Evolutionary conservation across 345 rosid genomes (phyloP).

Genomic region (Salix exigua): DNA sequence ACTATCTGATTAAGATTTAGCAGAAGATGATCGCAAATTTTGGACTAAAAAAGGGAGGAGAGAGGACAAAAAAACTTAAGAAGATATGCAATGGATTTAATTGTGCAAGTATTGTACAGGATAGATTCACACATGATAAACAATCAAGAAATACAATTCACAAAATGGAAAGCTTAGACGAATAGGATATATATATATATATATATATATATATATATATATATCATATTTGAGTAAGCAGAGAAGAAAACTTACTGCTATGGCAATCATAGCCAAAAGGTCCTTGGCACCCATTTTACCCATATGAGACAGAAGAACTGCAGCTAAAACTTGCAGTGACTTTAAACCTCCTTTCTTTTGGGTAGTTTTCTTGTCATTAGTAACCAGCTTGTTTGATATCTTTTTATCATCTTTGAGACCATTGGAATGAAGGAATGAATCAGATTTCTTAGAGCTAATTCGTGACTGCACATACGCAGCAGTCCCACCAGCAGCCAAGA

Average conservation of each 20-base stretch:
- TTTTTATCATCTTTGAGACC: slow-evolving; percentile 47
- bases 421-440: slow-evolving; percentile 41
- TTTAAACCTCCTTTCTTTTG: slow-evolving; percentile 66
- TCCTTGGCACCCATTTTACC: slow-evolving; percentile 84
- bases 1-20: background rate
- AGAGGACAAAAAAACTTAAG: background rate
- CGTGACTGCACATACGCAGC: slow-evolving; percentile 71
- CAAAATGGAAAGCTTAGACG: background rate
- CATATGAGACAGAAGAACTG: slow-evolving; percentile 75
- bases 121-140: background rate
- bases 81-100: background rate
- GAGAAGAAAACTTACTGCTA: slow-evolving; percentile 55
- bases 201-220: no score
- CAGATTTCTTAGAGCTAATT: slow-evolving; percentile 31
- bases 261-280: slow-evolving; percentile 67
- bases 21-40: background rate
- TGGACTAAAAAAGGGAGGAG: background rate
- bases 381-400: slow-evolving; percentile 30
- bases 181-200: background rate
- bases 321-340: slow-evolving; percentile 72
- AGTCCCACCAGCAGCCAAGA: slow-evolving; percentile 82
- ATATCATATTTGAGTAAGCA: background rate
- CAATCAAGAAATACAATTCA: background rate
- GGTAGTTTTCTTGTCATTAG: slow-evolving; percentile 29
- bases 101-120: background rate